A percentile compares a stretch with the other conserved stretches of the same genome.
Conservation (phyloP, 2,329 filamentous ascomycete genomes). For the Trichophyton simii region DNA sequence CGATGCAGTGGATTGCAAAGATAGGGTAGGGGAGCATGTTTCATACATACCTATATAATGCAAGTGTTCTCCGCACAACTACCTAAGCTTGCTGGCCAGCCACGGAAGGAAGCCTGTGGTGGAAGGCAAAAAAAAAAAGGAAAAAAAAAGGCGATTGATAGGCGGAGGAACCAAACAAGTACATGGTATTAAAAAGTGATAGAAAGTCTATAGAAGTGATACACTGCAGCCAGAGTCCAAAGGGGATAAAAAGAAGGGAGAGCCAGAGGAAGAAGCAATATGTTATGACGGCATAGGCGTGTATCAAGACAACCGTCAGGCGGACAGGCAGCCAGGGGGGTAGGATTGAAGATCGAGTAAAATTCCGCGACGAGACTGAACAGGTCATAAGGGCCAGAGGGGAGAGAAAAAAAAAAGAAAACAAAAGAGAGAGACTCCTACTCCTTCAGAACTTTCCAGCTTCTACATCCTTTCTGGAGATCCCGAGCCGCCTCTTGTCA, state of each 20-base stretch:
- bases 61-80: not conserved
- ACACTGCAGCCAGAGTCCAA: not conserved
- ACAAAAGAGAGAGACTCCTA: not conserved
- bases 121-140: not conserved
- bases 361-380: not conserved
- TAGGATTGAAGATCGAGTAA: too few relatives aligned
- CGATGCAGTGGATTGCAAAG: too few relatives aligned
- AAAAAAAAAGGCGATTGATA: not conserved
- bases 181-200: not conserved
- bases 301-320: not conserved
- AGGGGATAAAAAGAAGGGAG: not conserved
- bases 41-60: not conserved
- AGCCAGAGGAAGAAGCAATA: not conserved
- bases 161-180: not conserved
- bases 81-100: not conserved
- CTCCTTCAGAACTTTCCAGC: conserved; percentile 13
- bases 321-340: not conserved
- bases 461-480: conserved; percentile 49
- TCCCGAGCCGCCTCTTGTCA: conserved; percentile 42
- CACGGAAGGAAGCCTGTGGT: not conserved
- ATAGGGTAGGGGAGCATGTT: too few relatives aligned
- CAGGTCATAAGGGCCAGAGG: not conserved
- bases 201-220: not conserved
- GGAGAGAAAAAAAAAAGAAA: not conserved
- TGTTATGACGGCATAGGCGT: not conserved